phyloP scores from a whole-genome alignment of 2,329 filamentous ascomycete genomes.

The Blastomyces silverae region DNA sequence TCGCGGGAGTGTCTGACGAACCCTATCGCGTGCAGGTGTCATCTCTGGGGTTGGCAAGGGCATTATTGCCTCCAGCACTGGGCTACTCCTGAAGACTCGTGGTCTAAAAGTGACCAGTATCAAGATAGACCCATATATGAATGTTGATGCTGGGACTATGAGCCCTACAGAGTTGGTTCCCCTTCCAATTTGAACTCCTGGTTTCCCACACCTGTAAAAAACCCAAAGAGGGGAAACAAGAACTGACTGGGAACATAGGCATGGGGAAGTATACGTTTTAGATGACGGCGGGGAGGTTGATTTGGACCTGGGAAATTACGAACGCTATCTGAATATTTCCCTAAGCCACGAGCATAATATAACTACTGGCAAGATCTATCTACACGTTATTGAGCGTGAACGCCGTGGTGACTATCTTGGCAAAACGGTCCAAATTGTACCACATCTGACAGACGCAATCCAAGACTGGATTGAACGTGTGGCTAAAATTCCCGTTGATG shows the following conservation, averaged over 20 bases:
- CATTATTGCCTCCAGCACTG: conserved; percentile 68
- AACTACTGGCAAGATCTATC: conserved; percentile 94
- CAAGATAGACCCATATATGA: conserved; percentile 68
- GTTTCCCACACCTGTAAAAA: background rate
- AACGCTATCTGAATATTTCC: conserved; percentile 73
- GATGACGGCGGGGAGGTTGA: conserved; percentile 74
- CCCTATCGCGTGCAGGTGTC: conserved; percentile 32
- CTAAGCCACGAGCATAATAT: conserved; percentile 87
- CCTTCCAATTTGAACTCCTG: conserved; percentile 14
- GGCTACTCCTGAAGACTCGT: conserved; percentile 69
- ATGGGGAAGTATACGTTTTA: conserved; percentile 85
- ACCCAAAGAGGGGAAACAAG: background rate
- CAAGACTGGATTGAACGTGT: conserved; percentile 89
- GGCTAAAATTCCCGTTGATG: conserved; percentile 76
- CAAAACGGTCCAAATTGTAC: conserved; percentile 80
- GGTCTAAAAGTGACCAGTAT: conserved; percentile 67
- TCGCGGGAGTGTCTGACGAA: conserved; percentile 4
- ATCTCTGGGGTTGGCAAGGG: conserved; percentile 52
- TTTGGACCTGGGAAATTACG: conserved; percentile 69
- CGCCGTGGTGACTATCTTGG: conserved; percentile 73
- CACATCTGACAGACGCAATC: conserved; percentile 68
- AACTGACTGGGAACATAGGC: conserved; percentile 42
- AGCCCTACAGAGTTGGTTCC: conserved; percentile 54
- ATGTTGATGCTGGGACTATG: conserved; percentile 69
- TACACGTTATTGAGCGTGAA: conserved; percentile 73